Base-by-base conservation (phyloP, 2,329 filamentous ascomycete genomes). In the Ascosphaera apis region DNA sequence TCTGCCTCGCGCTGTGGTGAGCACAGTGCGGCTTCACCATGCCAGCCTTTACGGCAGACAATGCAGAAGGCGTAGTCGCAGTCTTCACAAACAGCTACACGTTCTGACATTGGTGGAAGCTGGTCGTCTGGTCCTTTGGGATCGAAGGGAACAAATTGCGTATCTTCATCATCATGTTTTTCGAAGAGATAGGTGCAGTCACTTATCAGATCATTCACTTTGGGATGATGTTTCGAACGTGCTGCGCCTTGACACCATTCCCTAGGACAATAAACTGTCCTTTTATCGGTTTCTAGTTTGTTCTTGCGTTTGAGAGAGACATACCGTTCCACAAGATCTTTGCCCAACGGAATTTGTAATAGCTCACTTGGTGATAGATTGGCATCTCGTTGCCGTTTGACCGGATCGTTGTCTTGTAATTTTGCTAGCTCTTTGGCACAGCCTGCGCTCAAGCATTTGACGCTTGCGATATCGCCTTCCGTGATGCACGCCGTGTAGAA, bases 241-340 rank as follows among this genome's bases (percentile, higher is more conserved):
- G 84, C 84, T 2, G 84, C 80, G 4, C 82, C 84, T 53, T 88
- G 80, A 52, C 88, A 98, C 81, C 84, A 93, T 38, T 73, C 66
- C 6, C 88, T 71, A 0, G 88, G 88, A 48, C 88, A 98, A 53
- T 91, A 95, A 23, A 93, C 68, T 0, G 84, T 93, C 39, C 74
- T 76, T 48, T 84, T 91, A 55, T 95, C 84, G 0, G 81, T 75
- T 53, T 95, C 88, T 2, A 95, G 69, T 51, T 82, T 78, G 43
- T 78, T 80, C 59, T 95, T 95, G 48, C 91, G 80, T 57, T 88
- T 93, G 41, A 95, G 65, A 27, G 72, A 73, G 3, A 91, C 79
- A 51, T 91, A 98, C 37, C 88, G 76, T 48, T 80, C 75, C 2
- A 93, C 82, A 23, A 66, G 67, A 12, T 78, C 71, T 39, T 76